Evolutionary conservation across 257 asterid genomes (phyloP).

Genomic region (Paulownia fortunei): DNA sequence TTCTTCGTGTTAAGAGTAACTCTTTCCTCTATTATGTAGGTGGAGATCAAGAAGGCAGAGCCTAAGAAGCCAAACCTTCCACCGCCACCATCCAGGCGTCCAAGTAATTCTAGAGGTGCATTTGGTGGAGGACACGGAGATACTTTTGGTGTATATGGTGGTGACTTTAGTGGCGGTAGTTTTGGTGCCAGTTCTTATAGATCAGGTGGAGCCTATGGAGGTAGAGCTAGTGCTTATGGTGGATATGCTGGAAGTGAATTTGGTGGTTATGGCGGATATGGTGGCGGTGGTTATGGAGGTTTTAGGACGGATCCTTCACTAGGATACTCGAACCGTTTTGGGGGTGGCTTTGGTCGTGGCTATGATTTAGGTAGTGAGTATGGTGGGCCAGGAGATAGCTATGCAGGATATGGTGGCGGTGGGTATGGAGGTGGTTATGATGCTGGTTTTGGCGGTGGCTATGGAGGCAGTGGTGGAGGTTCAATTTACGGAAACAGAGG

Average conservation of each 20-base stretch:
- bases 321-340: conserved; percentile 46
- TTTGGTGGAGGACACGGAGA: conserved; percentile 54
- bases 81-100: conserved; percentile 50
- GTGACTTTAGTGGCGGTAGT: conserved; percentile 44
- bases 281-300: conserved; percentile 47
- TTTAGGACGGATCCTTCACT: conserved; percentile 45
- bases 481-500: conserved; percentile 48
- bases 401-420: conserved; percentile 49
- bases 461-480: conserved; percentile 47
- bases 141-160: conserved; percentile 46
- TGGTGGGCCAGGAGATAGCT: conserved; percentile 44
- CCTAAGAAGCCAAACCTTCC: conserved; percentile 59
- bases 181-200: conserved; percentile 44
- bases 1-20: background rate
- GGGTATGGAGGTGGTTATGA: conserved; percentile 46
- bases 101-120: conserved; percentile 34
- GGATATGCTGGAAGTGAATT: conserved; percentile 51
- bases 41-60: conserved; percentile 74
- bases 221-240: conserved; percentile 49
- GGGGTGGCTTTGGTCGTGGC: conserved; percentile 54
- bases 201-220: conserved; percentile 50
- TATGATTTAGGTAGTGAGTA: conserved; percentile 49
- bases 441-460: conserved; percentile 41
- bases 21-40: conserved; percentile 42
- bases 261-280: conserved; percentile 49